Base-by-base conservation (phyloP, 1,139 yeast species). In the Arxiozyma bovina region DNA sequence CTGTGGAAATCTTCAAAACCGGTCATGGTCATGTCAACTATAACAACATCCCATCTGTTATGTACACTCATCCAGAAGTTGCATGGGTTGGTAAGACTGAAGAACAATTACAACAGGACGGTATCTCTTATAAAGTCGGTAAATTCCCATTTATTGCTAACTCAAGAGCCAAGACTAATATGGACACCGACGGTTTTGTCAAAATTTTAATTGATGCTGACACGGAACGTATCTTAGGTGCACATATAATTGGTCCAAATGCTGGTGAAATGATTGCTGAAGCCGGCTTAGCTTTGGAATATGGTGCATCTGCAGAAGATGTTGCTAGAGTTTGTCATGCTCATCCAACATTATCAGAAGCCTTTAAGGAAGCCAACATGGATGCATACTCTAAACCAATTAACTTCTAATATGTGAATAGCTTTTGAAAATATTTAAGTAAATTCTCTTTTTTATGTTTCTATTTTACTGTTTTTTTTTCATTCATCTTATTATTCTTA, bases 191-290 rank as follows among this genome's bases (percentile, higher is more conserved):
- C 64, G 99, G 99, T 57, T 87, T 91, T 66, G 99, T 93, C 69
- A 94, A 94, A 80, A 83, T 93, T 72, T 74, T 94, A 61, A 91
- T 96, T 61, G 99, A 94, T 73, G 93, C 96, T 67, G 96, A 93
- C 75, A 91, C 99, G 59, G 96, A 94, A 76, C 83, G 99, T 72
- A 82, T 94, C 47, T 79, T 94, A 64, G 99, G 99, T 73, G 93
- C 88, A 60, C 99, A 94, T 77, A 93, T 94, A 72, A 85, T 91
- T 65, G 99, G 99, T 66, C 88, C 99, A 64, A 89, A 88, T 70
- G 99, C 99, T 57, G 99, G 99, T 76, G 99, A 94, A 79, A 89
- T 94, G 96, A 93, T 94, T 71, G 98, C 96, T 62, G 99, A 94
- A 77, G 98, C 91, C 59, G 96, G 96, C 63, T 81, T 94, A 70